phyloP scores from a whole-genome alignment of 2,329 filamentous ascomycete species.

The Dissoconium aciculare region DNA sequence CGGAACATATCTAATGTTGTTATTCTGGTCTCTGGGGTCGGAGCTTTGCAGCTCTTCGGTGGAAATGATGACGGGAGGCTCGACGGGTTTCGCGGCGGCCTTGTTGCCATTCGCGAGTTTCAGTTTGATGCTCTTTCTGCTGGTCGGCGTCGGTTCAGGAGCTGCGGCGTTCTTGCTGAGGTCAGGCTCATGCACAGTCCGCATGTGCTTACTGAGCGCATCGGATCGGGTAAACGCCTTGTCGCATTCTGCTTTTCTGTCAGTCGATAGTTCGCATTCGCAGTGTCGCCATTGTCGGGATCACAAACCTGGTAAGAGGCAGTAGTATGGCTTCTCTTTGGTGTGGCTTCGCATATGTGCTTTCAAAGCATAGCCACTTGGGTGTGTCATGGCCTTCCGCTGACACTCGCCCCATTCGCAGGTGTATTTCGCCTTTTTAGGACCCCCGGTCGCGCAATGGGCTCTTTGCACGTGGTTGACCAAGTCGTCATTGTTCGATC shows the following conservation, averaged over 20 bases:
- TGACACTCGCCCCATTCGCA: slow-evolving; percentile 91
- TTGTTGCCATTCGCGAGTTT: slow-evolving; percentile 24
- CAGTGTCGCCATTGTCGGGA: not conserved
- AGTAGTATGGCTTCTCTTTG: slow-evolving; percentile 96
- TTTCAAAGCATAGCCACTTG: slow-evolving; percentile 87
- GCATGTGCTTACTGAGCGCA: slow-evolving; percentile 94
- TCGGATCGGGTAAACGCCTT: slow-evolving; percentile 92
- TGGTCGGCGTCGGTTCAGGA: slow-evolving; percentile 44
- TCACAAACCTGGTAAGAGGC: slow-evolving; percentile 67
- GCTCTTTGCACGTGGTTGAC: slow-evolving; percentile 56
- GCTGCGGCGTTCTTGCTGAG: slow-evolving; percentile 54
- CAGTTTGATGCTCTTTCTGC: slow-evolving; percentile 29
- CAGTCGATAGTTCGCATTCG: not conserved
- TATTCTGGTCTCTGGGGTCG: slow-evolving; percentile 29
- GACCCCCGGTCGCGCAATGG: slow-evolving; percentile 57
- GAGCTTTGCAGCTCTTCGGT: slow-evolving; percentile 20
- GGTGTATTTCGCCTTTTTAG: slow-evolving; percentile 89
- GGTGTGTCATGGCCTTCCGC: slow-evolving; percentile 79
- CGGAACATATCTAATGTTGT: slow-evolving; percentile 44
- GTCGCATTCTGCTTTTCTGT: slow-evolving; percentile 55
- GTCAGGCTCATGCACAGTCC: slow-evolving; percentile 95
- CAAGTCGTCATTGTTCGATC: slow-evolving; percentile 37
- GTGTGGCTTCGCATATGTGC: slow-evolving; percentile 98
- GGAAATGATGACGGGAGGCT: slow-evolving; percentile 6
- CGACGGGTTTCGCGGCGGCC: slow-evolving; percentile 15